Conservation (phyloP, 2,329 filamentous ascomycete genomes). For the Penicillium decumbens region DNA sequence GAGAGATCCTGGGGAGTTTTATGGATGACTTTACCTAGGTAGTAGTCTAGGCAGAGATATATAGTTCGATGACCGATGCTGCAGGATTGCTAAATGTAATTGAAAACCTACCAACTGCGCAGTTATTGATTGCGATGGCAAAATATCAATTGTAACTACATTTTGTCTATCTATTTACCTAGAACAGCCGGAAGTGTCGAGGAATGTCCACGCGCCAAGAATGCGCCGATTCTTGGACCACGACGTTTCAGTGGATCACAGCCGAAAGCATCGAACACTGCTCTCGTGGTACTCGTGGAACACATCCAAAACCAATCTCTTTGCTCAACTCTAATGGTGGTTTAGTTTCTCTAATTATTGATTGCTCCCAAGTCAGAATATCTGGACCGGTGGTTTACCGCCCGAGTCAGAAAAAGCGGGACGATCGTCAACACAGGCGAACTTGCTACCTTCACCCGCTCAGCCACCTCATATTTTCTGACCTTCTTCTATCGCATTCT, state of each 20-base stretch:
- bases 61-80: not conserved
- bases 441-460: conserved; percentile 23
- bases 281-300: not conserved
- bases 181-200: too few species aligned
- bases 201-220: conserved; percentile 9
- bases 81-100: too few species aligned
- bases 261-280: not conserved
- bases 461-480: conserved; percentile 20
- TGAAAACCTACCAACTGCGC: too few species aligned
- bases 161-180: not conserved
- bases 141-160: not conserved
- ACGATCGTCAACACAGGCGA: conserved; percentile 19
- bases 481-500: conserved; percentile 6
- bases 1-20: too few species aligned
- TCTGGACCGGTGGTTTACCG: conserved; percentile 11
- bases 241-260: conserved; percentile 4
- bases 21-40: not conserved
- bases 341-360: conserved; percentile 1
- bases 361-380: conserved; percentile 1
- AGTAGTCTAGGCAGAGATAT: not conserved
- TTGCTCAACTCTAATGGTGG: not conserved
- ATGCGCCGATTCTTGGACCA: conserved; percentile 14
- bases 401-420: conserved; percentile 16
- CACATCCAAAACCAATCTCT: not conserved
- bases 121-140: not conserved